Evolutionary conservation across 768 basidiomycete genomes (phyloP), one percentile per base, ranked within the genome.

Genomic region (Rhizopogon rudus): DNA sequence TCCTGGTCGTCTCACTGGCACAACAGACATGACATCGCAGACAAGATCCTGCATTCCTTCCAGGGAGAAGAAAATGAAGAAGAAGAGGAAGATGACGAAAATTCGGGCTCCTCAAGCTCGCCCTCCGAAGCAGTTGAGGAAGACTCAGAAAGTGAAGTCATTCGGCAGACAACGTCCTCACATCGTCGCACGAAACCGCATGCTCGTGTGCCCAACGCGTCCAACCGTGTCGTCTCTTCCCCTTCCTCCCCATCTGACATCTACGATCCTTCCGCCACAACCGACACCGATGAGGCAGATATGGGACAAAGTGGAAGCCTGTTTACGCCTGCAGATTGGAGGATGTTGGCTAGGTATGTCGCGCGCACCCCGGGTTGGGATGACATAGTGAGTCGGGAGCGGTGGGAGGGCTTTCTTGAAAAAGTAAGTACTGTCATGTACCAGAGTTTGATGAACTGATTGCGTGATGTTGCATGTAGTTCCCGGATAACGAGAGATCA

Each of bases 1-100:
- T 88, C 86, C 0, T 88, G 87, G 87, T 71, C 72, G 22, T 79
- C 82, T n/a, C 80, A 84, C 61, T 88, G 87, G 87, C 78, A 77
- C 6, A 76, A 76, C 52, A 76, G 81, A 53, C 82, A 86, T 54
- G 84, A 86, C 60, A 64, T 87, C 28, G 83, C 84, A 1, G 86
- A 86, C 61, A 83, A 85, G 61, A 84, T 86, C 28, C 62, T 85
- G 17, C 65, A 69, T 3, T 57, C 68, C 1, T 70, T 70, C 44
- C 81, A 78, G 17, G 71, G 73, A 6, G 75, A 74, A 20, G 64
- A 68, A 44, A 71, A 66, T 6, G 65, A 70, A 17, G 70, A 71
- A 16, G 69, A 73, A 14, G 75, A 74, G 25, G 62, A 72, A 22
- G 67, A 68, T 40, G 62, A 57, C 17, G 65, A 62, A 5, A 61